Percentiles rank a stretch among this genome's conserved stretches.
Conservation (phyloP, 352 stramenopile species). For the Phytophthora brassicae region DNA sequence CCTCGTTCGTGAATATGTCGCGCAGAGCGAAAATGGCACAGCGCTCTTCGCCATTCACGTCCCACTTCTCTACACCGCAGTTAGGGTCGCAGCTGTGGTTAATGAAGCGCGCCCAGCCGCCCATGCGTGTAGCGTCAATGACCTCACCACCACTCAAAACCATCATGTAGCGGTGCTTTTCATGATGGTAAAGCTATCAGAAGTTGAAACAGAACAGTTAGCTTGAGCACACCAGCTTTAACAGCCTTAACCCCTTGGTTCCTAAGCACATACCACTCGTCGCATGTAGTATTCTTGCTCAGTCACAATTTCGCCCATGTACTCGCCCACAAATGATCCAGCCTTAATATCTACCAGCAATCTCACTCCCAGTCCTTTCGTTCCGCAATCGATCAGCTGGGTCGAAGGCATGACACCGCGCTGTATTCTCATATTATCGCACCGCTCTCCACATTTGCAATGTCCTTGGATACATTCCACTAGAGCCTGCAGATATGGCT, state of each 20-base stretch:
- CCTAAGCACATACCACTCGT: constrained; percentile 51
- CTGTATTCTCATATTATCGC: constrained; percentile 80
- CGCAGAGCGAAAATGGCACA: constrained; percentile 94
- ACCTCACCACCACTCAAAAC: constrained; percentile 82
- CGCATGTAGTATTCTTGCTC: constrained; percentile 83
- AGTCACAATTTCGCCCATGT: constrained; percentile 85
- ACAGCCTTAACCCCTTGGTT: too few relatives aligned
- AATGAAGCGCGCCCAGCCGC: constrained; percentile 93
- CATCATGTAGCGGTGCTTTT: constrained; percentile 87
- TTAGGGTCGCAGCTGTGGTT: constrained; percentile 96
- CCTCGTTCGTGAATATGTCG: constrained; percentile 88
- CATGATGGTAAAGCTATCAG: constrained; percentile 72
- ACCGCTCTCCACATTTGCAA: constrained; percentile 65
- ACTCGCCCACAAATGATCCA: constrained; percentile 77
- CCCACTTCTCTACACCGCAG: constrained; percentile 94
- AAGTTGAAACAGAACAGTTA: neutral
- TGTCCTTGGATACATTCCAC: constrained; percentile 65
- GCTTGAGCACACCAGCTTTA: neutral
- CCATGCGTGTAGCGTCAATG: constrained; percentile 89
- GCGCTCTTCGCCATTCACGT: constrained; percentile 91
- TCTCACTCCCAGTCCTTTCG: constrained; percentile 66
- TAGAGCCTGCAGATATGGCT: constrained; percentile 38
- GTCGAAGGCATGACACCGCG: constrained; percentile 51
- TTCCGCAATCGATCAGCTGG: constrained; percentile 56
- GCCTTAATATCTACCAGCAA: constrained; percentile 50